Conservation (phyloP, 2,329 filamentous ascomycete genomes). For the Cordyceps javanica region DNA sequence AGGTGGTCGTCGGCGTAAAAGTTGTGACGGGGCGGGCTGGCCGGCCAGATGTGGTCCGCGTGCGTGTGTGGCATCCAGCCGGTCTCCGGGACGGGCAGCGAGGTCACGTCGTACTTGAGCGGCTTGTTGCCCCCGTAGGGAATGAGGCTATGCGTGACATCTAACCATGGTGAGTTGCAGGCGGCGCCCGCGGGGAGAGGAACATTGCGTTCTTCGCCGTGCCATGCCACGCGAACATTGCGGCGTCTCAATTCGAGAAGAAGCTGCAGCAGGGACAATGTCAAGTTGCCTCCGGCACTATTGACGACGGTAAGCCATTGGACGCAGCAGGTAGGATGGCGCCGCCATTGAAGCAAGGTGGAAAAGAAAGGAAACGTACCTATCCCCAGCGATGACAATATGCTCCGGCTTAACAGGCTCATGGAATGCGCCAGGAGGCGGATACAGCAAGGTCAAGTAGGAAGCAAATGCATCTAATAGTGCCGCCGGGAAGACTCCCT, state of each 20-base stretch:
- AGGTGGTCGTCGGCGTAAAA: constrained; percentile 51
- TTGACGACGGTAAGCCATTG: not conserved
- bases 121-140: constrained; percentile 20
- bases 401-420: constrained; percentile 56
- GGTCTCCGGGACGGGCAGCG: constrained; percentile 39
- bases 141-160: constrained; percentile 53
- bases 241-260: constrained; percentile 55
- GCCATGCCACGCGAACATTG: constrained; percentile 48
- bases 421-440: constrained; percentile 62
- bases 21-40: constrained; percentile 44
- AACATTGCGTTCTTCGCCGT: constrained; percentile 50
- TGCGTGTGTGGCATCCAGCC: constrained; percentile 18
- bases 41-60: constrained; percentile 52
- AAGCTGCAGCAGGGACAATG: constrained; percentile 60
- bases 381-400: constrained; percentile 68
- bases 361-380: constrained; percentile 30
- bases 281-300: constrained; percentile 68
- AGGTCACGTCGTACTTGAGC: constrained; percentile 34
- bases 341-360: not conserved
- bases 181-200: constrained; percentile 62
- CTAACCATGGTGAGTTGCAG: constrained; percentile 63
- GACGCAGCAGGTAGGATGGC: not conserved
- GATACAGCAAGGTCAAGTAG: constrained; percentile 68
- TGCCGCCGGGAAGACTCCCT: constrained; percentile 68
- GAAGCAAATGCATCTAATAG: constrained; percentile 66